Percentiles rank a stretch among this genome's conserved stretches.
phyloP scores from a whole-genome alignment of 2,329 filamentous ascomycete species.

The Arthrobotrys sphaeroides region DNA sequence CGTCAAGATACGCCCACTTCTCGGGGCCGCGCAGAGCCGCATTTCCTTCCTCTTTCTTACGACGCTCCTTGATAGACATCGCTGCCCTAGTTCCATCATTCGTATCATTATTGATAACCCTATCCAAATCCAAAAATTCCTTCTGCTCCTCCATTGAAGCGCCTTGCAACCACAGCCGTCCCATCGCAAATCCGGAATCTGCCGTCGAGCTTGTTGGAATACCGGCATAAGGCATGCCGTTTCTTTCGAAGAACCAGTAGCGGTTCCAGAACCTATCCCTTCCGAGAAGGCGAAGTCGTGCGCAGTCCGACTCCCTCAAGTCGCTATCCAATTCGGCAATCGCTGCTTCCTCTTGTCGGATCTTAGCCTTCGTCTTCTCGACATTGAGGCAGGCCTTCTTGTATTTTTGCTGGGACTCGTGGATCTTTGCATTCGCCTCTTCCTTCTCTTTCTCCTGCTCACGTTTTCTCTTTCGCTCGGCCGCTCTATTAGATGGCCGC shows the following conservation, averaged over 20 bases:
- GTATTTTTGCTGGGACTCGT: constrained; percentile 87
- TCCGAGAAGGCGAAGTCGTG: constrained; percentile 85
- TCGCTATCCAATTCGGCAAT: constrained; percentile 89
- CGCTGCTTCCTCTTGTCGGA: constrained; percentile 83
- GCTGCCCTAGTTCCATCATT: constrained; percentile 55
- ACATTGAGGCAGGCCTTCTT: constrained; percentile 88
- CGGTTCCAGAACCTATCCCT: constrained; percentile 98
- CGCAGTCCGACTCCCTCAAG: constrained; percentile 90
- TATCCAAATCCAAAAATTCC: constrained; percentile 66
- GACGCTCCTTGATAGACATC: constrained; percentile 80
- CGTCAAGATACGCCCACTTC: constrained; percentile 92
- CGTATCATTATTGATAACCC: constrained; percentile 50
- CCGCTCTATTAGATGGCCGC: constrained; percentile 73
- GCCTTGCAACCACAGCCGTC: constrained; percentile 94
- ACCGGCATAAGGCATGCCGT: constrained; percentile 94
- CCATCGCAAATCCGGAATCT: constrained; percentile 87
- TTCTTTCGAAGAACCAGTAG: constrained; percentile 99
- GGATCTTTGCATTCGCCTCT: constrained; percentile 69
- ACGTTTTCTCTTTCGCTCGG: constrained; percentile 78
- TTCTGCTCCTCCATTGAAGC: constrained; percentile 87
- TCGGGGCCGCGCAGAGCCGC: constrained; percentile 79
- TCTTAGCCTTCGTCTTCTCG: constrained; percentile 81
- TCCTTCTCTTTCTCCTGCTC: constrained; percentile 74
- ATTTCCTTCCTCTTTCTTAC: constrained; percentile 81
- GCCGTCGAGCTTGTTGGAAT: constrained; percentile 88